Evolutionary conservation across 495 filamentous ascomycete genomes (phyloP).

Genomic region (Neohortaea acidophila): DNA sequence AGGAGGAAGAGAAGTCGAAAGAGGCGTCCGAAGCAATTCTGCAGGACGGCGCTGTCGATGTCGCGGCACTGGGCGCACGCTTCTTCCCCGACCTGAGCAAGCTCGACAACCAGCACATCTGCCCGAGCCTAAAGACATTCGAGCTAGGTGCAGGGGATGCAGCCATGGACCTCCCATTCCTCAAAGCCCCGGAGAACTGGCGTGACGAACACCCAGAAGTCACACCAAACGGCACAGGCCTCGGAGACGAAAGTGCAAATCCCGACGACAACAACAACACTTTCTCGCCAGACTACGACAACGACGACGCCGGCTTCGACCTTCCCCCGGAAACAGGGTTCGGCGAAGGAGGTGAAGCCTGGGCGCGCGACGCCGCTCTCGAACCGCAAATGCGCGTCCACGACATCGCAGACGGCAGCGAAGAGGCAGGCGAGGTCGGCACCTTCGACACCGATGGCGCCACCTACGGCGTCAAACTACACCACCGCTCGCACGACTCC

Average conservation of each 20-base stretch:
- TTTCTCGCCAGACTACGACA: constrained; percentile 54
- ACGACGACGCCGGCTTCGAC: constrained; percentile 57
- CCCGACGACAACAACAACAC: constrained; percentile 70
- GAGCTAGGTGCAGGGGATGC: constrained; percentile 73
- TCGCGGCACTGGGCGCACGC: constrained; percentile 50
- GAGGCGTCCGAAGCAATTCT: constrained; percentile 28
- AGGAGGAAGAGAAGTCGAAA: constrained; percentile 27
- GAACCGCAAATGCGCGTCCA: constrained; percentile 47
- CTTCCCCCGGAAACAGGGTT: constrained; percentile 50
- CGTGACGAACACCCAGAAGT: constrained; percentile 36
- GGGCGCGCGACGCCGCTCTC: constrained; percentile 52
- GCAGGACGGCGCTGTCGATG: constrained; percentile 58
- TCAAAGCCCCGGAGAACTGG: constrained; percentile 80
- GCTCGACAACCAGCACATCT: constrained; percentile 79
- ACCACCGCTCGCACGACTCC: constrained; percentile 33
- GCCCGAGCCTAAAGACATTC: constrained; percentile 83
- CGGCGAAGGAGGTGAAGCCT: constrained; percentile 60
- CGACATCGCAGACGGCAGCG: constrained; percentile 32
- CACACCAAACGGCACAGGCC: constrained; percentile 27
- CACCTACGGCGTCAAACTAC: constrained; percentile 58
- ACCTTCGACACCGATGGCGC: constrained; percentile 44
- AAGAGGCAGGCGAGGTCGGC: constrained; percentile 38
- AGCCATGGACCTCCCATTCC: constrained; percentile 78
- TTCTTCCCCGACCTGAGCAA: constrained; percentile 76
- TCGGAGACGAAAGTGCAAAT: constrained; percentile 48